Conservation (phyloP, 2,329 filamentous ascomycete genomes). For the Rhynchosporium secalis region DNA sequence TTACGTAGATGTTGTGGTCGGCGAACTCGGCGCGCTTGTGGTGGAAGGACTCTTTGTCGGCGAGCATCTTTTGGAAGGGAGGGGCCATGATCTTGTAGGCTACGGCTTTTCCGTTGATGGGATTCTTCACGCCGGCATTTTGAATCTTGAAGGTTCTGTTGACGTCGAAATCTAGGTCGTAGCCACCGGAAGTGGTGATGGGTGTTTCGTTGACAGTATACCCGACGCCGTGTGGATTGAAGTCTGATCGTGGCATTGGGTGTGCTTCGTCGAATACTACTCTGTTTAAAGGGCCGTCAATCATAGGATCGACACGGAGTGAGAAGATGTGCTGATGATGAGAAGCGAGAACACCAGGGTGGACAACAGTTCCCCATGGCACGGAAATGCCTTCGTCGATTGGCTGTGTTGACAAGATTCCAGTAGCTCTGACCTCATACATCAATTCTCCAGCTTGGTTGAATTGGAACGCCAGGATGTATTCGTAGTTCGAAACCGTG, state of each 20-base stretch:
- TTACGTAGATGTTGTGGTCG: constrained; percentile 56
- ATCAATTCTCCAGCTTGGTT: constrained; percentile 67
- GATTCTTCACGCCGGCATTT: constrained; percentile 52
- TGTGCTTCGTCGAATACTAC: constrained; percentile 60
- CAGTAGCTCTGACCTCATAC: constrained; percentile 69
- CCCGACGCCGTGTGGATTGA: constrained; percentile 53
- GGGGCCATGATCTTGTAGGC: constrained; percentile 57
- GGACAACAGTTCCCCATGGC: constrained; percentile 67
- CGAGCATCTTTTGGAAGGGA: constrained; percentile 58
- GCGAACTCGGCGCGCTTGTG: constrained; percentile 54
- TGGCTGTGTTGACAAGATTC: constrained; percentile 66
- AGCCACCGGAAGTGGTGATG: constrained; percentile 48
- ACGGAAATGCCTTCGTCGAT: constrained; percentile 65
- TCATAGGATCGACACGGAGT: constrained; percentile 61
- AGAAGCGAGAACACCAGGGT: constrained; percentile 66
- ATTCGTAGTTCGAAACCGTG: constrained; percentile 72
- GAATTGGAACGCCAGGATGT: constrained; percentile 71
- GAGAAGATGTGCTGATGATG: constrained; percentile 80
- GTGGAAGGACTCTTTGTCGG: constrained; percentile 49
- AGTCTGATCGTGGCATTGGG: constrained; percentile 55
- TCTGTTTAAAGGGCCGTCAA: constrained; percentile 57
- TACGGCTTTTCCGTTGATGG: constrained; percentile 54
- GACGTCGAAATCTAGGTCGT: constrained; percentile 48
- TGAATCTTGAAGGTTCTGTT: constrained; percentile 60
- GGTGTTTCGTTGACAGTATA: constrained; percentile 52